Evolutionary conservation across 2,329 filamentous ascomycete species (phyloP).

Genomic region (Rutstroemia sp.): DNA sequence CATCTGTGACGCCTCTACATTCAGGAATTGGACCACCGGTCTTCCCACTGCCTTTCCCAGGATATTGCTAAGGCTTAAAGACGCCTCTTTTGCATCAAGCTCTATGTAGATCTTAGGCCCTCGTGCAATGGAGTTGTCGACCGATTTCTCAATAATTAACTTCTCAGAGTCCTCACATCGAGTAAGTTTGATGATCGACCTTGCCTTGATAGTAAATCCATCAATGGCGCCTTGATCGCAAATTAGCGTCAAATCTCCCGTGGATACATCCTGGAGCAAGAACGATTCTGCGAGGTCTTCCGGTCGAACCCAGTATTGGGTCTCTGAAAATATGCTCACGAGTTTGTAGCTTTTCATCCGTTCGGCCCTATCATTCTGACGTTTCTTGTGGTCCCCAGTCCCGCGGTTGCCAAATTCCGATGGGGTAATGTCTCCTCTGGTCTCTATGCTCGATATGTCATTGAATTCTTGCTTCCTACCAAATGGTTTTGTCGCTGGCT

Average conservation of each 20-base stretch:
- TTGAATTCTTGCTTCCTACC: not conserved
- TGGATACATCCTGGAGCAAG: not conserved
- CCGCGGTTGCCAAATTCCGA: not conserved
- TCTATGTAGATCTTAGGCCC: not conserved
- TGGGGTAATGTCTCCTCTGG: not conserved
- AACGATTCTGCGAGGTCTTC: not conserved
- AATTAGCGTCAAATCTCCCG: not conserved
- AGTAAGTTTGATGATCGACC: not conserved
- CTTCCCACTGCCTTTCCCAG: too few species aligned
- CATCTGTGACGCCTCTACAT: not conserved
- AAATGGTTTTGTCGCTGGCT: not conserved
- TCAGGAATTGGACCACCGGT: too few species aligned
- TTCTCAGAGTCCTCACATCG: not conserved
- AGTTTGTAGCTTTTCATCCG: not conserved
- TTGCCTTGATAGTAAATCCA: not conserved
- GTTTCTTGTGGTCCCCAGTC: not conserved
- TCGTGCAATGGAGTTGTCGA: not conserved
- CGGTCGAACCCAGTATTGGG: not conserved
- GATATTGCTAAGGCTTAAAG: not conserved
- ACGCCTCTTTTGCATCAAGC: not conserved
- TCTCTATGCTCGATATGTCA: not conserved
- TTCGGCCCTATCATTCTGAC: not conserved
- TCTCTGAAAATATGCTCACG: not conserved
- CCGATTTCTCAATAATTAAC: not conserved
- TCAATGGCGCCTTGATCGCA: not conserved